These are phyloP conservation scores for Curvularia verruculosa DNA, from an alignment of 2,329 filamentous ascomycete genomes.

Conservation along the genomic window DNA sequence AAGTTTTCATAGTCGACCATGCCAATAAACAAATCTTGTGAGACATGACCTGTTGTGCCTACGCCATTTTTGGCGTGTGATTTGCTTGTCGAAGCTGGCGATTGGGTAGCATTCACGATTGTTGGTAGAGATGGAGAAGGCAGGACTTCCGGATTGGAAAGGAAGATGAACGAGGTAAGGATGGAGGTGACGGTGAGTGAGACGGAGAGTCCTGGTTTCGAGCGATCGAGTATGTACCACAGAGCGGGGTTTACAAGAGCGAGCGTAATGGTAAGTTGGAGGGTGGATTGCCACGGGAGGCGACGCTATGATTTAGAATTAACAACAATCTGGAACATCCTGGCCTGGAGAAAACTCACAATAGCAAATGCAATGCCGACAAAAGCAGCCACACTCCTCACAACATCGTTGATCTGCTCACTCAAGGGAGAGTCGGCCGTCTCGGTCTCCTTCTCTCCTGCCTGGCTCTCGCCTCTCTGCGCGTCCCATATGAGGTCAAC, in stretches of 20 bases:
- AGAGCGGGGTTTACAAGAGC: slow-evolving; percentile 90
- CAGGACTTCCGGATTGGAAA: slow-evolving; percentile 78
- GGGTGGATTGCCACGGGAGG: slow-evolving; percentile 89
- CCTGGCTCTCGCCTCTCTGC: slow-evolving; percentile 48
- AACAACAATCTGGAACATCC: background rate
- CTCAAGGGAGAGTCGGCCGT: slow-evolving; percentile 47
- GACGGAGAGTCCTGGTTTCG: slow-evolving; percentile 80
- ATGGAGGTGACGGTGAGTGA: slow-evolving; percentile 74
- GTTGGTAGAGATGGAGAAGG: slow-evolving; percentile 54
- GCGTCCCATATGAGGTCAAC: slow-evolving; percentile 76
- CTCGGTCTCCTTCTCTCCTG: slow-evolving; percentile 34
- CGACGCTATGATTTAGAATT: slow-evolving; percentile 66
- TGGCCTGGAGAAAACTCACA: slow-evolving; percentile 61
- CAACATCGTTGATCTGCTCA: slow-evolving; percentile 77
- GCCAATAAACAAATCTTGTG: slow-evolving; percentile 54
- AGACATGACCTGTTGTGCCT: slow-evolving; percentile 1
- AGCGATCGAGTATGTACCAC: slow-evolving; percentile 96
- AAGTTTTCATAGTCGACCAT: slow-evolving; percentile 67
- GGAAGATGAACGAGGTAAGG: slow-evolving; percentile 75
- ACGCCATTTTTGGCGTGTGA: slow-evolving; percentile 2
- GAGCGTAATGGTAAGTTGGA: slow-evolving; percentile 90
- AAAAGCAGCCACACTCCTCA: slow-evolving; percentile 73
- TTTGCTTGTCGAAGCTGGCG: slow-evolving; percentile 16
- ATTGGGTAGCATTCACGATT: slow-evolving; percentile 32
- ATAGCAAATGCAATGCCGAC: slow-evolving; percentile 80